Conservation (phyloP, 495 filamentous ascomycete genomes). For the Cudoniella acicularis region DNA sequence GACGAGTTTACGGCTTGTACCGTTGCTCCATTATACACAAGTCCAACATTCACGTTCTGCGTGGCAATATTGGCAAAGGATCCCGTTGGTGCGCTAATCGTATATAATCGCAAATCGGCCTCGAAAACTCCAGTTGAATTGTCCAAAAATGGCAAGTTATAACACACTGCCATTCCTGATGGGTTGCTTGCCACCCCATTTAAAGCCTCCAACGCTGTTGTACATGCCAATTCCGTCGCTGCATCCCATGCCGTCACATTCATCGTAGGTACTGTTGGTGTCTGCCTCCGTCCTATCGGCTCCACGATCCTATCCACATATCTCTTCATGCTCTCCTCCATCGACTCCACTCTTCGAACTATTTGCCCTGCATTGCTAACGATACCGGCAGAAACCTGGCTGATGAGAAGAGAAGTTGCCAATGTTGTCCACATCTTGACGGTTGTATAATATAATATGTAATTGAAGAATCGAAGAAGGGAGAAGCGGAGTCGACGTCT, state of each 20-base stretch:
- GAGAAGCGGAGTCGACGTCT: not conserved
- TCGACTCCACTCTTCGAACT: slow-evolving; percentile 13
- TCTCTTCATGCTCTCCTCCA: slow-evolving; percentile 23
- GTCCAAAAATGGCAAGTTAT: slow-evolving; percentile 64
- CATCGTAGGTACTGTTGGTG: slow-evolving; percentile 32
- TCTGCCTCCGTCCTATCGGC: slow-evolving; percentile 25
- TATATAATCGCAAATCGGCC: slow-evolving; percentile 67
- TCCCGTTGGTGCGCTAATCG: slow-evolving; percentile 51
- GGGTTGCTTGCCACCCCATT: slow-evolving; percentile 52
- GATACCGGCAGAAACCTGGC: slow-evolving; percentile 20
- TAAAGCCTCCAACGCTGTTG: slow-evolving; percentile 40
- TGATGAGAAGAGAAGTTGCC: slow-evolving; percentile 18
- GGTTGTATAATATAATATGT: slow-evolving; percentile 1
- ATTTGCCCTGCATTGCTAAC: slow-evolving; percentile 11
- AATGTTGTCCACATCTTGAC: slow-evolving; percentile 21
- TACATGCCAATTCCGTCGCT: slow-evolving; percentile 49
- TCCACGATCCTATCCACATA: slow-evolving; percentile 25
- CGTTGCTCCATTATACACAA: slow-evolving; percentile 57
- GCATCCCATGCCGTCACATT: slow-evolving; percentile 43
- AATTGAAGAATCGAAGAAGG: not conserved
- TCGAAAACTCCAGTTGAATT: slow-evolving; percentile 61
- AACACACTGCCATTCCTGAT: slow-evolving; percentile 73
- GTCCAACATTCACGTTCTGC: slow-evolving; percentile 51
- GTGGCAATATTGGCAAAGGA: slow-evolving; percentile 54
- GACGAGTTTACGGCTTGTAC: slow-evolving; percentile 34